These are phyloP conservation scores for Metarhizium robertsii DNA, from an alignment of 2,329 filamentous ascomycete genomes.

Conservation along the genomic window DNA sequence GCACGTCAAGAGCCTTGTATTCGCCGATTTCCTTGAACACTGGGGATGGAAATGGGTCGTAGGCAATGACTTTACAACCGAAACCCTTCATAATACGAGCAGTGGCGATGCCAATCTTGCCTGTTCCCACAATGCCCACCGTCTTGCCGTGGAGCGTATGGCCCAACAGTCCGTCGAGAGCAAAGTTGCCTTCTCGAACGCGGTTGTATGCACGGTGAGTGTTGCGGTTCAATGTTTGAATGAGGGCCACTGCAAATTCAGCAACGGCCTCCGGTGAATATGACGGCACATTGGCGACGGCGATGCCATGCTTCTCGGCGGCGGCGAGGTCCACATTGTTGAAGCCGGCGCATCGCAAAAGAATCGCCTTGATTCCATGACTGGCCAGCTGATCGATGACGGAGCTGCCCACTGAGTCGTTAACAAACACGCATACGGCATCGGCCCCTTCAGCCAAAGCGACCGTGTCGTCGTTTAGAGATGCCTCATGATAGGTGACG, in stretches of 20 bases:
- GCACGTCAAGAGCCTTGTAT: slow-evolving; percentile 42
- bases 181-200: slow-evolving; percentile 60
- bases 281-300: slow-evolving; percentile 56
- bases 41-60: slow-evolving; percentile 44
- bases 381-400: slow-evolving; percentile 42
- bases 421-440: slow-evolving; percentile 61
- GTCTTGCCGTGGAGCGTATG: slow-evolving; percentile 54
- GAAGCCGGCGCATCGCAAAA: slow-evolving; percentile 59
- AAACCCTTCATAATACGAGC: slow-evolving; percentile 56
- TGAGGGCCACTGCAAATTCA: slow-evolving; percentile 58
- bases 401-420: slow-evolving; percentile 43
- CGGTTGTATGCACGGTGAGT: slow-evolving; percentile 61
- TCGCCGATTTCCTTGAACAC: slow-evolving; percentile 41
- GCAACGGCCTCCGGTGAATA: slow-evolving; percentile 63
- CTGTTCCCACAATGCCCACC: slow-evolving; percentile 56
- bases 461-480: slow-evolving; percentile 46
- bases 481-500: slow-evolving; percentile 48
- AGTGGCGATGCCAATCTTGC: slow-evolving; percentile 54
- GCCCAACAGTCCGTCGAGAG: slow-evolving; percentile 54
- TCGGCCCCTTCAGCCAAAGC: slow-evolving; percentile 40
- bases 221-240: slow-evolving; percentile 59
- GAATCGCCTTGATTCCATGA: slow-evolving; percentile 45
- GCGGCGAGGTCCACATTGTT: slow-evolving; percentile 55
- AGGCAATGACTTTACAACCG: slow-evolving; percentile 52
- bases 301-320: slow-evolving; percentile 45